phyloP scores from a whole-genome alignment of 1,139 yeast species.

The Protomyces pachydermus region DNA sequence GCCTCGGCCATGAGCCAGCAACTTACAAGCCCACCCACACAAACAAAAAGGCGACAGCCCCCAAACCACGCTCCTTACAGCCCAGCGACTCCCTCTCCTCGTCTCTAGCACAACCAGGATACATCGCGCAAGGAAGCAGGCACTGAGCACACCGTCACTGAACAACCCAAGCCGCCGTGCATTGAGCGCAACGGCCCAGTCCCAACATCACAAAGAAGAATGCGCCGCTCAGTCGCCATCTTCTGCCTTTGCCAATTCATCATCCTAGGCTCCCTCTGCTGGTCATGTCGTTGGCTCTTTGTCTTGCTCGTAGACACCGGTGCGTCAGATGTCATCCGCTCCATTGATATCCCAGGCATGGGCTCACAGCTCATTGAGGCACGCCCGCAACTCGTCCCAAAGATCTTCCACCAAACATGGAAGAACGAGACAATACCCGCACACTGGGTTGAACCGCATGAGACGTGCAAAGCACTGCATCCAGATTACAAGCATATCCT shows the following conservation, averaged over 20 bases:
- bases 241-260: conserved; percentile 26
- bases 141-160: too few species aligned
- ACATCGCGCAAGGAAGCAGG: too few species aligned
- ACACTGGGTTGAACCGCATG: conserved; percentile 73
- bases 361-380: conserved; percentile 43
- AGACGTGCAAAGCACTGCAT: conserved; percentile 67
- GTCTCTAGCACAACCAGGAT: too few species aligned
- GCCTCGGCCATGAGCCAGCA: too few species aligned
- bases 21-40: too few species aligned
- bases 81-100: too few species aligned
- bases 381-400: conserved; percentile 56
- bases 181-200: too few species aligned
- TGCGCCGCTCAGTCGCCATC: conserved; percentile 23
- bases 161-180: too few species aligned
- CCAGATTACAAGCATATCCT: conserved; percentile 81
- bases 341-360: conserved; percentile 42
- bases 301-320: conserved; percentile 66
- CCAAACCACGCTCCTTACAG: too few species aligned
- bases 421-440: conserved; percentile 73
- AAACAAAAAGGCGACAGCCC: too few species aligned
- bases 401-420: conserved; percentile 89
- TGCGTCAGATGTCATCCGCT: conserved; percentile 32
- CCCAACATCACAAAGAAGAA: neutral
- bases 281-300: conserved; percentile 46
- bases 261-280: conserved; percentile 31